Base-by-base conservation (phyloP, 805 yeast genomes). In the Wickerhamiella alocasiicola region DNA sequence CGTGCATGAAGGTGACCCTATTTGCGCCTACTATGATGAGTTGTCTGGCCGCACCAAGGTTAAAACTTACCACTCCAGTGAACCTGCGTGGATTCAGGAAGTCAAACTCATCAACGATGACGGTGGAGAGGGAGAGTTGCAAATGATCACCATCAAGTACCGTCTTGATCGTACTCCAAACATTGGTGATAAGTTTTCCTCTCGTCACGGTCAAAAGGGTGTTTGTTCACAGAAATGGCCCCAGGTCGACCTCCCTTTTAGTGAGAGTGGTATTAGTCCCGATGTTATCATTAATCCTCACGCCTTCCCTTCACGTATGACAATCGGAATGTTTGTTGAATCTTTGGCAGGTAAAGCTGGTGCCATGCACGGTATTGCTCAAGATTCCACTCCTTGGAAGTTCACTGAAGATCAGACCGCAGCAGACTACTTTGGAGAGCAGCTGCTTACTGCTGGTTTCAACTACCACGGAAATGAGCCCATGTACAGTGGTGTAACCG, bases 251-350 rank as follows among this genome's bases (percentile, higher is more conserved):
- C 77, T 91, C 94, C 98, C 98, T 41, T 91, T 91, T 67, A 74
- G 84, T 49, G 98, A 91, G 65, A 68, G 82, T 25, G 98, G 98
- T 55, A 88, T 91, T 46, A 95, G 82, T 61, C 98, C 98, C 2
- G 98, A 91, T 64, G 81, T 91, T 52, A 91, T 91, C 57, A 91
- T 91, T 57, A 91, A 91, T 61, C 98, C 98, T 3, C 98, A 88
- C 61, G 98, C 97, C 50, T 91, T 88, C 88, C 98, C 98, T 53
- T 88, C 97, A 36, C 91, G 98, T 70, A 91, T 91, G 98, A 91
- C 98, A 9, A 88, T 91, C 63, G 98, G 98, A 68, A 91, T 91
- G 97, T 91, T 91, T 64, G 96, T 91, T 36, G 98, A 91, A 64
- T 81, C 94, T 41, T 64, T 91, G 43, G 97, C 98, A n/a, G 98